Percentiles rank a stretch among this genome's conserved stretches.
Conservation (phyloP, 768 basidiomycete species). For the Kwoniella shandongensis region DNA sequence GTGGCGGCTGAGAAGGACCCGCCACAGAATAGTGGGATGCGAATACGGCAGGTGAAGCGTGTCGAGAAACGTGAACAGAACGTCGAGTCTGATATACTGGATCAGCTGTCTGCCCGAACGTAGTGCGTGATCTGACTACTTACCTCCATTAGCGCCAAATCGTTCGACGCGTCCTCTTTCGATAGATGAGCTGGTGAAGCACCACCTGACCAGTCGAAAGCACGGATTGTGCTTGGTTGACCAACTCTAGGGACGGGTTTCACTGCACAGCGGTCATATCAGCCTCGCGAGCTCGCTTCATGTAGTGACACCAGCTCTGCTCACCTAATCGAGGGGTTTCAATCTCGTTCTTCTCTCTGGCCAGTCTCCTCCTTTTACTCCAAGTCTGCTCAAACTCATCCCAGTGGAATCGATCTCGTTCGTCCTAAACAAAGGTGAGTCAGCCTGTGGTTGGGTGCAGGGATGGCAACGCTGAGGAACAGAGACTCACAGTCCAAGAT, state of each 20-base stretch:
- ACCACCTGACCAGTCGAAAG: slow-evolving; percentile 44
- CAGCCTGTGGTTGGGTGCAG: too few species aligned
- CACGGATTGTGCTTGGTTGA: slow-evolving; percentile 21
- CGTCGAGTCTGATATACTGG: slow-evolving; percentile 19
- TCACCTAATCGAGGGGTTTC: slow-evolving; percentile 76
- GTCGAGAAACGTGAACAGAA: slow-evolving; percentile 20
- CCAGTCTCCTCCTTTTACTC: slow-evolving; percentile 76
- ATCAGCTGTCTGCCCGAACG: background rate
- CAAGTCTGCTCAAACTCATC: slow-evolving; percentile 88
- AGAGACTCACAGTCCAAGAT: slow-evolving; percentile 77
- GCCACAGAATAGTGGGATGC: slow-evolving; percentile 13
- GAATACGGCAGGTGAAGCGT: slow-evolving; percentile 30
- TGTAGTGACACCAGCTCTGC: slow-evolving; percentile 17
- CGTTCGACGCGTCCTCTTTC: slow-evolving; percentile 32
- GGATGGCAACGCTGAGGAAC: background rate
- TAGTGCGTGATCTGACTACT: slow-evolving; percentile 20
- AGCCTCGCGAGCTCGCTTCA: background rate
- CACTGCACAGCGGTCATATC: slow-evolving; percentile 15
- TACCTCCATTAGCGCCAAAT: slow-evolving; percentile 49
- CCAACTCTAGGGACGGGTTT: slow-evolving; percentile 42
- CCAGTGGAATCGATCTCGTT: slow-evolving; percentile 75
- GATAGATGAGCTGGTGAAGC: slow-evolving; percentile 33
- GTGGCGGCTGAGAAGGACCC: slow-evolving; percentile 5
- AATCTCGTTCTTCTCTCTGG: slow-evolving; percentile 75
- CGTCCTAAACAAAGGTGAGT: slow-evolving; percentile 58